Conservation (phyloP, 257 asterid species). For the Capsicum rhomboideum region DNA sequence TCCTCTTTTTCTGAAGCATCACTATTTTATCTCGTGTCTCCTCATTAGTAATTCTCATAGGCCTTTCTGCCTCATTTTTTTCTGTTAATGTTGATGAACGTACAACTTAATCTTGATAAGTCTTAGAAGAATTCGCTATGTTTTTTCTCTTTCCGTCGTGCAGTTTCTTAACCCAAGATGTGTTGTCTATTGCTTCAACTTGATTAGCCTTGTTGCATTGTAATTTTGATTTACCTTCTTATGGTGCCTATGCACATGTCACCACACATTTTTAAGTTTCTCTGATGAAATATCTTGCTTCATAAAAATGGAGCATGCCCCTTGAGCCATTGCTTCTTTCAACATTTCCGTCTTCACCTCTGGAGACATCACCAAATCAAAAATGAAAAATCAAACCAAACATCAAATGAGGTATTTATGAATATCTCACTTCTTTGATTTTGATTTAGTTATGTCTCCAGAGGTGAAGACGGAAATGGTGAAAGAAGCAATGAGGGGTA, state of each 20-base stretch:
- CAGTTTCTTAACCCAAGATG: neutral
- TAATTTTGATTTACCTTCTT: neutral
- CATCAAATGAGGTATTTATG: too few species aligned
- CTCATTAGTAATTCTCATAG: too few species aligned
- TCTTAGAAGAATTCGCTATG: neutral
- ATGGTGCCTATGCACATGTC: constrained; percentile 8
- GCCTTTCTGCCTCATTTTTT: too few species aligned
- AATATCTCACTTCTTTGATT: too few species aligned
- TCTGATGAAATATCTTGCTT: constrained; percentile 25
- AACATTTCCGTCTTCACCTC: constrained; percentile 11
- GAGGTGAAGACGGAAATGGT: constrained; percentile 11
- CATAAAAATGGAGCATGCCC: constrained; percentile 23
- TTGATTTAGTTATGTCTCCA: constrained; percentile 19
- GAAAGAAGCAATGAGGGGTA: constrained; percentile 27
- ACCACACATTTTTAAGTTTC: constrained; percentile 28
- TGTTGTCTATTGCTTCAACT: neutral
- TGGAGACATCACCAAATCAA: constrained; percentile 18
- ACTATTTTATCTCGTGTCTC: too few species aligned
- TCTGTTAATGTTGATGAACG: neutral
- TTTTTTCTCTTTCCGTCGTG: neutral
- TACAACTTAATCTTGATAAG: neutral
- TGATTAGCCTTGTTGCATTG: neutral
- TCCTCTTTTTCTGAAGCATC: too few species aligned
- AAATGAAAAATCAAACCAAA: too few species aligned
- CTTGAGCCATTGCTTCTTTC: constrained; percentile 26